A percentile compares a stretch with the other conserved stretches of the same genome.
Evolutionary conservation across 2,329 filamentous ascomycete species (phyloP).

Genomic region (Ophiostoma sp.): DNA sequence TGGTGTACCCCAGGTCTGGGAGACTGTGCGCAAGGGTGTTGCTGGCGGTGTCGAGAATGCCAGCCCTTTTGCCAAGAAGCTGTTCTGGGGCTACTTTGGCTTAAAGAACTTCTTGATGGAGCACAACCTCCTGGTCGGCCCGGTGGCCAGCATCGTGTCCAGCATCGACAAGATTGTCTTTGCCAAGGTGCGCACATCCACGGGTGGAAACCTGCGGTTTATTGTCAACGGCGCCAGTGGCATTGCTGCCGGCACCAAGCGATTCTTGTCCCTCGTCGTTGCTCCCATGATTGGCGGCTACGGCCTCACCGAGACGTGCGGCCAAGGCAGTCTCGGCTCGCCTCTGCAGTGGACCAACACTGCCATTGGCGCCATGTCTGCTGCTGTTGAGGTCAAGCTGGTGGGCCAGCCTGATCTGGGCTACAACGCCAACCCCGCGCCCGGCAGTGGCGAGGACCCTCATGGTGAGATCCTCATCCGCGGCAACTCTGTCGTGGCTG

Average conservation of each 20-base stretch:
- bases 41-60: conserved; percentile 69
- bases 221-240: conserved; percentile 93
- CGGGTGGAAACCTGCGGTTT: conserved; percentile 80
- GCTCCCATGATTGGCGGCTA: conserved; percentile 94
- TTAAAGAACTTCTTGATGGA: conserved; percentile 56
- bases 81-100: conserved; percentile 67
- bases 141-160: conserved; percentile 47
- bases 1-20: conserved; percentile 94
- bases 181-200: conserved; percentile 83
- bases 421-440: conserved; percentile 68
- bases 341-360: conserved; percentile 77
- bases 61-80: conserved; percentile 62
- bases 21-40: conserved; percentile 94
- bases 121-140: conserved; percentile 45
- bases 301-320: conserved; percentile 87
- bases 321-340: conserved; percentile 75
- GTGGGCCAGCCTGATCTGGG: conserved; percentile 86
- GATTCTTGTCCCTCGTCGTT: conserved; percentile 86
- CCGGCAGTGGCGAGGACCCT: conserved; percentile 66
- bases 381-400: conserved; percentile 79
- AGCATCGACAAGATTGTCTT: conserved; percentile 80
- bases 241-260: conserved; percentile 78
- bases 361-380: conserved; percentile 72
- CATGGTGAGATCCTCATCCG: conserved; percentile 92
- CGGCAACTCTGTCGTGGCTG: conserved; percentile 66